Evolutionary conservation across 2,329 filamentous ascomycete genomes (phyloP), one percentile per base, ranked within the genome.

Genomic region (Penicillium sp.): DNA sequence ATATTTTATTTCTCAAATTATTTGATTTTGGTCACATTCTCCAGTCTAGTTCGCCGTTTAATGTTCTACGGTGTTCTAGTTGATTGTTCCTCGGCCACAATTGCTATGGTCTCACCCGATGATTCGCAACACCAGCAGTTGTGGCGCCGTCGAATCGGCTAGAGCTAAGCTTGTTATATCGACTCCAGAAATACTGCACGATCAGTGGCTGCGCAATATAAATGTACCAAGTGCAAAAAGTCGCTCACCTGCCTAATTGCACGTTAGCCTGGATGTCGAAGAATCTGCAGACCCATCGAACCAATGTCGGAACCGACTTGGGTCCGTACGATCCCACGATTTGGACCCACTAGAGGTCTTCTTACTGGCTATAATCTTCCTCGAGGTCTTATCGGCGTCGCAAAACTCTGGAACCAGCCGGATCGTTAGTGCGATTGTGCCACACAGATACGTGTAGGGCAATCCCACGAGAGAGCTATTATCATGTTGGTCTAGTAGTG

Each of bases 231-330:
- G 7, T 13, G 27, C 18, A n/a, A 13, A 11, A 43, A 42, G 6
- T 10, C 49, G 16, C 13, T 31, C 32, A 50, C 52, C 54, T 59
- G 31, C 47, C 56, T 57, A 57, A 53, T 43, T 47, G 49, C 22
- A 29, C 21, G 18, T 27, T 29, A 49, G 47, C 43, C 47, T 10
- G 39, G 14, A 29, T 45, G 2, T 3, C 40, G 43, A 49, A 48
- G 49, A 50, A 29, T 27, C 22, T 49, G 40, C 29, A 34, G 49
- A 11, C 49, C 11, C 43, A 32, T 27, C 34, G 16, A 10, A n/a
- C 40, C 8, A 21, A 14, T n/a, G 47, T 47, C 54, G 49, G 43
- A 32, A 36, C n/a, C 44, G 36, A 58, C 27, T 55, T 49, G 44
- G 40, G 9, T 46, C 52, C 48, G 36, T 49, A 38, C 40, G 51